Percentiles rank a stretch among this genome's conserved stretches.
These are phyloP conservation scores for Eragrostis tef DNA, from an alignment of 202 grass and related monocot genomes.

Conservation along the genomic window DNA sequence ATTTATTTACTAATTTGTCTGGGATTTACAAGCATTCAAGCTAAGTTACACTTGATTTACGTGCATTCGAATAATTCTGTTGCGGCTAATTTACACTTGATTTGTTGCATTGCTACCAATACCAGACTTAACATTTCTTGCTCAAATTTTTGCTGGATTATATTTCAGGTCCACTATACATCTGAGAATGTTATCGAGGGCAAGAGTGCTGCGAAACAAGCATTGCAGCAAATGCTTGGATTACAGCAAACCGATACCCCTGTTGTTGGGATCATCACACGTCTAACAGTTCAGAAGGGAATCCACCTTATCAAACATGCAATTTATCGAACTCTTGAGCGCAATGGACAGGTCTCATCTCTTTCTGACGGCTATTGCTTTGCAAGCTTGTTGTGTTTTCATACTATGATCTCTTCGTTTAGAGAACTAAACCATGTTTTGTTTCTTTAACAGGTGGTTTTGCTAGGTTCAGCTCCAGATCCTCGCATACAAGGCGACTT, in stretches of 20 bases:
- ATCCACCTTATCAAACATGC: constrained; percentile 98
- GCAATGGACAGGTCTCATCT: constrained; percentile 70
- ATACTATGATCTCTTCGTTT: constrained; percentile 25
- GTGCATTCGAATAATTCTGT: neutral
- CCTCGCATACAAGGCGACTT: constrained; percentile 83
- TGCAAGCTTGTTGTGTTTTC: constrained; percentile 28
- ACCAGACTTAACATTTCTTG: constrained; percentile 13
- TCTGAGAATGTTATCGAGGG: constrained; percentile 83
- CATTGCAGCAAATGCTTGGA: constrained; percentile 79
- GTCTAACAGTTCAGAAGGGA: constrained; percentile 90
- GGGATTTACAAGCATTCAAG: neutral
- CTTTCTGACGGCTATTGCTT: constrained; percentile 17
- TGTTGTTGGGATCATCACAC: constrained; percentile 84
- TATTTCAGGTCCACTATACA: constrained; percentile 77
- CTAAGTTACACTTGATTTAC: constrained; percentile 14
- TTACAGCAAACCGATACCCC: constrained; percentile 70
- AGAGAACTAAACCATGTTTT: constrained; percentile 6
- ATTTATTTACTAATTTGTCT: neutral
- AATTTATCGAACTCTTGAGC: constrained; percentile 67
- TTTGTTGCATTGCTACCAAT: neutral
- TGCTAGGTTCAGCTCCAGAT: constrained; percentile 93
- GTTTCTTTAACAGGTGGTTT: constrained; percentile 71
- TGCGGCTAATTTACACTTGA: constrained; percentile 20
- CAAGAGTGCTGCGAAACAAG: constrained; percentile 80
- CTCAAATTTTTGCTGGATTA: constrained; percentile 22